phyloP scores from a whole-genome alignment of 2,329 filamentous ascomycete genomes.

The Alternaria sp. region DNA sequence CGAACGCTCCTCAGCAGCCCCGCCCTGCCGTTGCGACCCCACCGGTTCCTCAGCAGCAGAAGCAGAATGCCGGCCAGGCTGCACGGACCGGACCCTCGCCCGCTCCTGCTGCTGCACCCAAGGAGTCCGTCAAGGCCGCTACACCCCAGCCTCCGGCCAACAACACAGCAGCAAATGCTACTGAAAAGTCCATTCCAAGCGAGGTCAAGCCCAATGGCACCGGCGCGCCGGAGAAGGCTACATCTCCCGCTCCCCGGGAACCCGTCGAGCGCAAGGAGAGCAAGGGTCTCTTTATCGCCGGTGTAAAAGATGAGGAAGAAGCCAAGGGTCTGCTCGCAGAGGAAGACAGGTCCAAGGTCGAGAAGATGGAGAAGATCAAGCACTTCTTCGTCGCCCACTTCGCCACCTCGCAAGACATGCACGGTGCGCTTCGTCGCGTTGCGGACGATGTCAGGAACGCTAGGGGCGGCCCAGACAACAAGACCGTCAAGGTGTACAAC shows the following conservation, averaged over 20 bases:
- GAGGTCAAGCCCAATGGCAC: constrained; percentile 60
- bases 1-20: constrained; percentile 42
- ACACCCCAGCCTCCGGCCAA: constrained; percentile 54
- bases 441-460: constrained; percentile 78
- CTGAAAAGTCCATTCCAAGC: constrained; percentile 50
- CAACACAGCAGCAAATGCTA: constrained; percentile 41
- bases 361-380: constrained; percentile 70
- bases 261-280: constrained; percentile 65
- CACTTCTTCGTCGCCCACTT: constrained; percentile 89
- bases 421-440: constrained; percentile 76
- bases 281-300: constrained; percentile 88
- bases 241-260: constrained; percentile 57
- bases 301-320: constrained; percentile 81
- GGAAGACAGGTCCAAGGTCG: constrained; percentile 82
- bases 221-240: constrained; percentile 47
- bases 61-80: constrained; percentile 49
- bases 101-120: constrained; percentile 49
- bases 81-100: constrained; percentile 50
- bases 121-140: constrained; percentile 56
- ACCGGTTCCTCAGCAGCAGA: constrained; percentile 50
- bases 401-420: constrained; percentile 77
- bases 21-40: constrained; percentile 42
- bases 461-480: constrained; percentile 75
- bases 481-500: constrained; percentile 83
- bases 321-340: constrained; percentile 81